phyloP scores from a whole-genome alignment of 768 basidiomycete genomes.

The Strobilomyces dryophilus region DNA sequence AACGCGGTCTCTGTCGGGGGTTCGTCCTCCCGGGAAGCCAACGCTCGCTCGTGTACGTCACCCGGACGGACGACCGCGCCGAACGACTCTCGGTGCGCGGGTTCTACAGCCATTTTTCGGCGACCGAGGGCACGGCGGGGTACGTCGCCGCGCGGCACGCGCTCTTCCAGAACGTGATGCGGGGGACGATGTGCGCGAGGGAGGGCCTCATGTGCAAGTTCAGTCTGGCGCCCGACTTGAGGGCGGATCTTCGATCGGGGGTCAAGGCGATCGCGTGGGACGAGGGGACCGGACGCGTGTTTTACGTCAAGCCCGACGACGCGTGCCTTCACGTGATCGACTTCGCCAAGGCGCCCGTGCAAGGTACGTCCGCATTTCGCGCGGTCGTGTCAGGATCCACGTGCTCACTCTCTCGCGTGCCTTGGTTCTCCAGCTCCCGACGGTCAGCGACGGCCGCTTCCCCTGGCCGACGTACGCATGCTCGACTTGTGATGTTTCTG shows the following conservation, averaged over 20 bases:
- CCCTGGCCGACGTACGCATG: constrained; percentile 30
- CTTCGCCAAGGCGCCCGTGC: constrained; percentile 36
- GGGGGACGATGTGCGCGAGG: constrained; percentile 15
- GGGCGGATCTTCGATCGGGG: constrained; percentile 24
- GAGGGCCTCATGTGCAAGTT: constrained; percentile 27
- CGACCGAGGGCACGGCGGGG: constrained; percentile 30
- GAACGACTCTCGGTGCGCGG: constrained; percentile 27
- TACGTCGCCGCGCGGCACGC: constrained; percentile 17
- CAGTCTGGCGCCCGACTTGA: constrained; percentile 13
- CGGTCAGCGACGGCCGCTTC: constrained; percentile 31
- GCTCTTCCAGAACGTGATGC: constrained; percentile 20
- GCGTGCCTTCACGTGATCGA: constrained; percentile 45
- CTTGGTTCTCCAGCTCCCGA: constrained; percentile 26
- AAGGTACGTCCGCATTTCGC: constrained; percentile 22
- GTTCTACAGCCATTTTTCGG: constrained; percentile 35
- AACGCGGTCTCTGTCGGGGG: constrained; percentile 21
- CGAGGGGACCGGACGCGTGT: constrained; percentile 57
- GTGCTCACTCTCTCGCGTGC: neutral
- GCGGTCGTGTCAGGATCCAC: too few relatives aligned
- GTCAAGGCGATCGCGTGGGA: constrained; percentile 60
- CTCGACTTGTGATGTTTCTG: constrained; percentile 21
- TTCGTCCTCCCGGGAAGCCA: constrained; percentile 31
- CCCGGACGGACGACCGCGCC: constrained; percentile 20
- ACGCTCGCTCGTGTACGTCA: constrained; percentile 31
- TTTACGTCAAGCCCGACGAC: constrained; percentile 43